Conservation (phyloP, 106 monocot genomes). For the Apostasia shenzhenica region DNA sequence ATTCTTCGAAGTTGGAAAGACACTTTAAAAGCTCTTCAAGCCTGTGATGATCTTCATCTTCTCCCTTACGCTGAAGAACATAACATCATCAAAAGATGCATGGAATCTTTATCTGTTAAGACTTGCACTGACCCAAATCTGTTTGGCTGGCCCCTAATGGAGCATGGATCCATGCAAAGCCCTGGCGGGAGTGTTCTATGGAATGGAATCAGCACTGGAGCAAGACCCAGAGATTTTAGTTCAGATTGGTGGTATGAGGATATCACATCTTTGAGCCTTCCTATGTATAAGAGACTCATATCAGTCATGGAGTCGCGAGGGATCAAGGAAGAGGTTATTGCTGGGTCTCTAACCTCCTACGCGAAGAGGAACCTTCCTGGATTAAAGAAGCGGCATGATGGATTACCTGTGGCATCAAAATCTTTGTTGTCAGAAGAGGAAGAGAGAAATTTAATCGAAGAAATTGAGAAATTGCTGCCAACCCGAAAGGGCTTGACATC, state of each 20-base stretch:
- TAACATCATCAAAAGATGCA: slow-evolving; percentile 29
- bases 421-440: slow-evolving; percentile 27
- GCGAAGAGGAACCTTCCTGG: slow-evolving; percentile 33
- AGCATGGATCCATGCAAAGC: slow-evolving; percentile 44
- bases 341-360: slow-evolving; percentile 24
- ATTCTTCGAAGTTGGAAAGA: slow-evolving; percentile 43
- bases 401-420: background rate
- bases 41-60: slow-evolving; percentile 17
- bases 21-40: slow-evolving; percentile 25
- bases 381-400: slow-evolving; percentile 18
- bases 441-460: slow-evolving; percentile 32
- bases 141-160: slow-evolving; percentile 27
- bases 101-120: slow-evolving; percentile 28
- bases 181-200: slow-evolving; percentile 54
- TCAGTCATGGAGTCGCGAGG: slow-evolving; percentile 32
- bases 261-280: slow-evolving; percentile 30
- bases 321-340: slow-evolving; percentile 25
- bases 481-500: slow-evolving; percentile 21
- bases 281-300: slow-evolving; percentile 32
- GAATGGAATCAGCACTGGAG: slow-evolving; percentile 46
- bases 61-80: slow-evolving; percentile 30
- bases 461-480: slow-evolving; percentile 32
- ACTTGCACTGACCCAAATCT: slow-evolving; percentile 29
- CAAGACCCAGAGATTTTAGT: slow-evolving; percentile 19
- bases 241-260: slow-evolving; percentile 59